Evolutionary conservation across 805 yeast genomes (phyloP).

Genomic region (Starmerella floris): DNA sequence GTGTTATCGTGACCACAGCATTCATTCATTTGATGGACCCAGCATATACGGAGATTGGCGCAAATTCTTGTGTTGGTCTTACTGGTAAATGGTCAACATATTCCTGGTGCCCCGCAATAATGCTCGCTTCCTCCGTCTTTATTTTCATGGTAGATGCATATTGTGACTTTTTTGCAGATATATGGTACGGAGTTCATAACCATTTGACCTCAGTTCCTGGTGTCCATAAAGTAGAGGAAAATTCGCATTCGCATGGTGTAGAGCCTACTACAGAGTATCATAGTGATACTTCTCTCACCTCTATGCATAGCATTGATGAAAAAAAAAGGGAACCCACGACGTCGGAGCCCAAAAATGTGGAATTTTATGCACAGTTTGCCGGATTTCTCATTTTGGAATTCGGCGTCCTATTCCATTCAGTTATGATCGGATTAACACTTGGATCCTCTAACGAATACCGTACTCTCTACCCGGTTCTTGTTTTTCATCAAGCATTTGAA

Average conservation of each 20-base stretch:
- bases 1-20: slow-evolving; percentile 66
- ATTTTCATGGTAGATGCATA: slow-evolving; percentile 41
- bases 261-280: neutral
- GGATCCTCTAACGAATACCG: slow-evolving; percentile 53
- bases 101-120: slow-evolving; percentile 45
- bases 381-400: slow-evolving; percentile 51
- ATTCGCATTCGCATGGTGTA: slow-evolving; percentile 6
- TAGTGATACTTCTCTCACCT: neutral
- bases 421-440: slow-evolving; percentile 56
- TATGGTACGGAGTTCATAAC: slow-evolving; percentile 18
- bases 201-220: slow-evolving; percentile 8
- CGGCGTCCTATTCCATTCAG: slow-evolving; percentile 64
- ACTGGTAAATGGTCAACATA: slow-evolving; percentile 38
- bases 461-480: slow-evolving; percentile 48
- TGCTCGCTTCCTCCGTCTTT: slow-evolving; percentile 34
- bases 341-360: slow-evolving; percentile 27
- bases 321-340: slow-evolving; percentile 15
- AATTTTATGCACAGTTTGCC: slow-evolving; percentile 29
- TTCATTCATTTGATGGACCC: slow-evolving; percentile 49
- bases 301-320: neutral
- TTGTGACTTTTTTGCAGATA: slow-evolving; percentile 33
- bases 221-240: neutral
- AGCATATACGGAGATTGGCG: slow-evolving; percentile 28
- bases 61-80: slow-evolving; percentile 31
- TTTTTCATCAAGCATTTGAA: slow-evolving; percentile 68